Evolutionary conservation across 1,284 basidiomycete species (phyloP), one percentile per base, ranked within the genome.

Genomic region (Pseudozyma pruni): DNA sequence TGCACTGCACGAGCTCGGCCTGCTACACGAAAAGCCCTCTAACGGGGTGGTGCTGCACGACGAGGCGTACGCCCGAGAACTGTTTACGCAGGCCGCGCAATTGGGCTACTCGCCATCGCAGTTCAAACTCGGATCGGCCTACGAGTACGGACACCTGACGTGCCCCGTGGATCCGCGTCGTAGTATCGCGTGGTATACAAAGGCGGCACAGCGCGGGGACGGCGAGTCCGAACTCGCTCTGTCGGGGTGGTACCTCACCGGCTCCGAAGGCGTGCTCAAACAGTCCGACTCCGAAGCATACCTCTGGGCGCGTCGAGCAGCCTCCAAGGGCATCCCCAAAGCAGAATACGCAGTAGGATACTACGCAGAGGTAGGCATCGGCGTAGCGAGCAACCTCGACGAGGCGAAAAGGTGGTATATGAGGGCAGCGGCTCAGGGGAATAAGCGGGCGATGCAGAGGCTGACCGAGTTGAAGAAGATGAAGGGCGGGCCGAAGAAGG

Each of bases 401-500:
- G 91, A 95, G 82, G 94, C 96, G 17, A 98, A 96, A 84, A 87
- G 92, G 75, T 98, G 95, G 94, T 99, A 99, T 83, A 95, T 96
- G 92, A 89, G 96, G 39, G 81, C 81, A 1, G 80, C 81, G 5
- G 93, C 92, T 11, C 93, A 95, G 87, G 92, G 92, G 20, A 94
- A 96, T 84, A 93, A 93, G 83, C 88, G 93, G 34, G 93, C 93
- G 42, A 96, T 96, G 93, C 92, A 90, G 78, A 88, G 94, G 34
- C 84, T 98, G 78, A 95, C 94, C 22, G 94, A 98, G 83, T 74
- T 85, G 19, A 82, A 85, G 79, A 81, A 84, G 79, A 66, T 80
- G 61, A 64, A 72, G 31, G 80, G 73, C 3, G 44, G 51, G 4
- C 69, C 52, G 16, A 75, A 73, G 42, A 72, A 66, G 51, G 78